These are phyloP conservation scores for Neoboletus magnificus DNA, from an alignment of 768 basidiomycete genomes.

Conservation along the genomic window DNA sequence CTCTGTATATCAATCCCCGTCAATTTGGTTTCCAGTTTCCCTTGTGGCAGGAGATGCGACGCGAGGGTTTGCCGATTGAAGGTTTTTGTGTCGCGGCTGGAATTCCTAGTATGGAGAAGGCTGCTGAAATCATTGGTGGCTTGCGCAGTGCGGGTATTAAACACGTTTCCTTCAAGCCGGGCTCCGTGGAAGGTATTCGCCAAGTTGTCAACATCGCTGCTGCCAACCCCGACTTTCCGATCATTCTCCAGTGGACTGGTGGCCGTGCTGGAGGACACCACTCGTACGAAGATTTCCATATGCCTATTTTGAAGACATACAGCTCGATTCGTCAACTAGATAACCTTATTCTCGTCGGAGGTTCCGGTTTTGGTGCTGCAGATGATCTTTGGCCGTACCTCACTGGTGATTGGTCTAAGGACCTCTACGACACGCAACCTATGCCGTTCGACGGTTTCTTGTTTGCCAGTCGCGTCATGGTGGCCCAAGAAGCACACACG, in stretches of 20 bases:
- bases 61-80: conserved; percentile 92
- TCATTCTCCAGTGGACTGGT: conserved; percentile 99
- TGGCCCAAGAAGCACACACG: conserved; percentile 97
- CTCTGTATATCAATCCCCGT: conserved; percentile 96
- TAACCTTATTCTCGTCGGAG: conserved; percentile 89
- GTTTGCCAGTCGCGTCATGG: conserved; percentile 96
- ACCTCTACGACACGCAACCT: conserved; percentile 76
- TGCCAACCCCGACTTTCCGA: conserved; percentile 91
- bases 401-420: conserved; percentile 90
- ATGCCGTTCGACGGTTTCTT: conserved; percentile 99
- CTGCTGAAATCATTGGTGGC: conserved; percentile 89
- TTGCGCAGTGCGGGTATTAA: conserved; percentile 83
- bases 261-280: conserved; percentile 99
- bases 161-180: conserved; percentile 97
- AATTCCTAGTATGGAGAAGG: conserved; percentile 95
- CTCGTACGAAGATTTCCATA: conserved; percentile 98
- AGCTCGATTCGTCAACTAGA: conserved; percentile 81
- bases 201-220: conserved; percentile 96
- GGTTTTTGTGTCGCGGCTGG: conserved; percentile 99
- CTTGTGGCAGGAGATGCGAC: conserved; percentile 96
- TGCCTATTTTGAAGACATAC: conserved; percentile 90
- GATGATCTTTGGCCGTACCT: conserved; percentile 97
- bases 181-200: conserved; percentile 95
- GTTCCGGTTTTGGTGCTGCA: conserved; percentile 93
- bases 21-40: conserved; percentile 98